Base-by-base conservation (phyloP, 2,329 filamentous ascomycete genomes). In the Aschersonia sp. region DNA sequence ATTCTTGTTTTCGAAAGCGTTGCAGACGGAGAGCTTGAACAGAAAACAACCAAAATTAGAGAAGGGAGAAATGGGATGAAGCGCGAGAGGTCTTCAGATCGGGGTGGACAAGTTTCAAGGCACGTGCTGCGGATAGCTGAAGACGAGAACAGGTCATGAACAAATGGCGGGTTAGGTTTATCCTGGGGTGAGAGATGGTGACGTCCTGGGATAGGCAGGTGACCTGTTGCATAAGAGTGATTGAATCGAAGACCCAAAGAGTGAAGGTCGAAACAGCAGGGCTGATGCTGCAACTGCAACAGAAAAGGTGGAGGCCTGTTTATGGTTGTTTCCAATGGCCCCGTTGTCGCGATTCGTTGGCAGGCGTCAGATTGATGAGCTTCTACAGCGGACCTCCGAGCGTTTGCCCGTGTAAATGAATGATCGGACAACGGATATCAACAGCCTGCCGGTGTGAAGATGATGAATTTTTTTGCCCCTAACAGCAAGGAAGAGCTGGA, bases 231-330 rank as follows among this genome's bases (percentile, higher is more conserved):
- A 42, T n/a, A 7, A 42, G 14, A 42, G 40, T 43, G 22, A 35
- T 7, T 39, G 35, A 47, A 44, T 31, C 46, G 22, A 45, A 11
- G 6, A 32, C 22, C 6, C 31, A 33, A 43, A 14, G 45, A 40
- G 7, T 39, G 33, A 22, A 43, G 31, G 43, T 46, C 46, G 46
- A 46, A 46, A 49, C 44, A 44, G 39, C 40, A 42, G 45, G 44
- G 46, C 43, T 50, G 47, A 46, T 33, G 47, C 47, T 44, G 47
- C 42, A 44, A 41, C 33, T 49, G 47, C 45, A 49, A 46, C 47
- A 46, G 47, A 46, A 44, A 44, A 42, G 44, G 47, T 46, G 47
- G 42, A 49, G 40, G 47, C 29, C n/a, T 44, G 31, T 30, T 22
- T 30, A 42, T 32, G 12, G 44, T 5, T 35, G 47, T 46, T 49